phyloP scores from a whole-genome alignment of 2,329 filamentous ascomycete species.

The Sporothrix luriei region DNA sequence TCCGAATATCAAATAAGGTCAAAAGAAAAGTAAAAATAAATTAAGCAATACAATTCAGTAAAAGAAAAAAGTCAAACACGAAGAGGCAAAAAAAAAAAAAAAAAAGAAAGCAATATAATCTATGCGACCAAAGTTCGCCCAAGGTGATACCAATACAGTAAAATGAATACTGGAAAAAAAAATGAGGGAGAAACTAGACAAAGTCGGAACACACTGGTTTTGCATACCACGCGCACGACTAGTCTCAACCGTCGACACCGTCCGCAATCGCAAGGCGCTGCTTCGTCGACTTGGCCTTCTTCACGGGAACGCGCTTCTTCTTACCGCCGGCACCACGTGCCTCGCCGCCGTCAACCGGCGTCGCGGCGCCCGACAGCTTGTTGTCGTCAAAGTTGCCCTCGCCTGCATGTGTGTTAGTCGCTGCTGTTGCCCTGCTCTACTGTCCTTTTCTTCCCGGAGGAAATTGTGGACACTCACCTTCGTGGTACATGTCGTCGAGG shows the following conservation, averaged over 20 bases:
- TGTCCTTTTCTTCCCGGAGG: no score
- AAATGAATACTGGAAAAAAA: neutral
- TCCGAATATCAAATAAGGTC: neutral
- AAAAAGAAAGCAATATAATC: neutral
- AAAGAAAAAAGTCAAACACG: neutral
- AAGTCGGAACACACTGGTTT: no score
- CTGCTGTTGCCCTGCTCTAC: no score
- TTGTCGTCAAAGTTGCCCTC: slow-evolving; percentile 92
- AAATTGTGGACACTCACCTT: slow-evolving; percentile 68
- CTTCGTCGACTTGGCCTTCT: slow-evolving; percentile 70
- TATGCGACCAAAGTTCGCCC: slow-evolving; percentile 3
- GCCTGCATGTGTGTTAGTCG: slow-evolving; percentile 59
- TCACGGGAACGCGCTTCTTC: slow-evolving; percentile 56
- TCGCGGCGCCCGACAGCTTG: slow-evolving; percentile 83
- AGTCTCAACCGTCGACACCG: slow-evolving; percentile 48
- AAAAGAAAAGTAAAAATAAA: neutral
- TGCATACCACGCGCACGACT: neutral
- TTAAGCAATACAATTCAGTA: neutral
- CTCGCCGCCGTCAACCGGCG: slow-evolving; percentile 61
- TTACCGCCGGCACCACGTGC: slow-evolving; percentile 59
- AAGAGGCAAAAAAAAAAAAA: neutral
- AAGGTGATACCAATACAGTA: slow-evolving; percentile 7
- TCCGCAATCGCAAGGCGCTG: slow-evolving; percentile 70
- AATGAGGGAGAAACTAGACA: neutral
- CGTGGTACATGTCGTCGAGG: slow-evolving; percentile 97